These are phyloP conservation scores for Penicillium sp. DNA, from an alignment of 2,329 filamentous ascomycete species.

Conservation along the genomic window DNA sequence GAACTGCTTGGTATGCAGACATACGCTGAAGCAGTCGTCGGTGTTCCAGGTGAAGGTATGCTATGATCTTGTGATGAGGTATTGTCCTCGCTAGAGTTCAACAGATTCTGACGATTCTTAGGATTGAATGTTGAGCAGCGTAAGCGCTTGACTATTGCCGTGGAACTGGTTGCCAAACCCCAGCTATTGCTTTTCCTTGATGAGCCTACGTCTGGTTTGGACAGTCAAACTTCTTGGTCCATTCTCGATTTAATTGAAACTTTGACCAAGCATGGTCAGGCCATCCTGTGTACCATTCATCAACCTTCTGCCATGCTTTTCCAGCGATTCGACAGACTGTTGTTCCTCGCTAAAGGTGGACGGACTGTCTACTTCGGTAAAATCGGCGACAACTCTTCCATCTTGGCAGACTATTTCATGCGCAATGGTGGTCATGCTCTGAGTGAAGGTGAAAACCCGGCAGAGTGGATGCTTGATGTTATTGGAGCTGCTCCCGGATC, in stretches of 20 bases:
- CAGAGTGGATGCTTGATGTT: conserved; percentile 70
- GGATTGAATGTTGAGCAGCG: conserved; percentile 59
- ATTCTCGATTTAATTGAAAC: conserved; percentile 87
- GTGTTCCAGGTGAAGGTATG: conserved; percentile 63
- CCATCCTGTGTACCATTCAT: conserved; percentile 93
- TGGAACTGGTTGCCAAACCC: conserved; percentile 84
- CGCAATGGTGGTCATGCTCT: conserved; percentile 62
- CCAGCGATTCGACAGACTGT: conserved; percentile 71
- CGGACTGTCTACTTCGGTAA: conserved; percentile 70
- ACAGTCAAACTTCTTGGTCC: conserved; percentile 90
- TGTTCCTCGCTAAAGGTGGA: conserved; percentile 65
- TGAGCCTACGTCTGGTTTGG: conserved; percentile 91
- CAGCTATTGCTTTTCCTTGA: conserved; percentile 80
- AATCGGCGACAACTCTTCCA: conserved; percentile 60
- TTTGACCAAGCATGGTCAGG: conserved; percentile 82
- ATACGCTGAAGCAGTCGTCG: conserved; percentile 84
- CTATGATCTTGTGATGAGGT: neutral
- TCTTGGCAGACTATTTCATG: conserved; percentile 64
- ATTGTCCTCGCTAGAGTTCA: neutral
- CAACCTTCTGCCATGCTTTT: conserved; percentile 94
- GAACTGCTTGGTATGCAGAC: conserved; percentile 83
- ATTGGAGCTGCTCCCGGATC: conserved; percentile 65
- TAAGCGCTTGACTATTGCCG: conserved; percentile 81
- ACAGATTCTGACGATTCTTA: neutral
- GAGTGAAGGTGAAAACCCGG: conserved; percentile 65